Evolutionary conservation across 495 filamentous ascomycete genomes (phyloP), one percentile per base, ranked within the genome.

Genomic region (Penicillium pancosmium): DNA sequence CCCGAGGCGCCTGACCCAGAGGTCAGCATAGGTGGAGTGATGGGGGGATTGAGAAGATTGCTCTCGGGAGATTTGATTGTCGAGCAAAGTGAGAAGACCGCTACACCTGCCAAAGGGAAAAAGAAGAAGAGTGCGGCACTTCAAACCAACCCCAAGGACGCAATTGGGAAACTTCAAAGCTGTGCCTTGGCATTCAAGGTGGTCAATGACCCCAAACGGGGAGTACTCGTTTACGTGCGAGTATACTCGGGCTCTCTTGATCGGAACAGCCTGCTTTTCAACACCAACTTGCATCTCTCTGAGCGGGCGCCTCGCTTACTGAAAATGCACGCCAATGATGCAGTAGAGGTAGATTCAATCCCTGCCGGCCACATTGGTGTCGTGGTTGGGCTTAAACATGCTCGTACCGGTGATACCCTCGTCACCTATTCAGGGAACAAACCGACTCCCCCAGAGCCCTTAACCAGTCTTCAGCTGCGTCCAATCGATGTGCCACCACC

Each of bases 101-200:
- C 72, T 2, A 71, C 71, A 7, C 60, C 74, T 5, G 21, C 67
- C 5, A 76, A 80, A 57, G 69, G 71, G 23, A 84, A 86, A 55
- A 62, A 78, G 36, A 75, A 75, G 62, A 76, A 63, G 50, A 76
- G 70, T 53, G 53, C 61, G 21, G 59, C 68, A 10, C 19, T 68
- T 33, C 62, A 66, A 18, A 65, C 63, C 10, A 69, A 82, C 23
- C 64, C 84, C 11, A 73, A 80, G 15, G 82, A 84, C 21, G 70
- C 93, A 21, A 84, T 87, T 12, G 61, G 80, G n/a, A 86, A 86
- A 35, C 73, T 96, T 15, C 83, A 87, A 54, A 85, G 86, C 43
- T 90, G 93, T 59, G 92, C 90, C 3, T 78, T 97, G 34, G 95
- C 96, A 13, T 99, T 99, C 82, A 99, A 99, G 71, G 95, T 98